A percentile compares a stretch with the other conserved stretches of the same genome.
phyloP scores from a whole-genome alignment of 495 filamentous ascomycete genomes.

The Hapsidospora chrysogenum region DNA sequence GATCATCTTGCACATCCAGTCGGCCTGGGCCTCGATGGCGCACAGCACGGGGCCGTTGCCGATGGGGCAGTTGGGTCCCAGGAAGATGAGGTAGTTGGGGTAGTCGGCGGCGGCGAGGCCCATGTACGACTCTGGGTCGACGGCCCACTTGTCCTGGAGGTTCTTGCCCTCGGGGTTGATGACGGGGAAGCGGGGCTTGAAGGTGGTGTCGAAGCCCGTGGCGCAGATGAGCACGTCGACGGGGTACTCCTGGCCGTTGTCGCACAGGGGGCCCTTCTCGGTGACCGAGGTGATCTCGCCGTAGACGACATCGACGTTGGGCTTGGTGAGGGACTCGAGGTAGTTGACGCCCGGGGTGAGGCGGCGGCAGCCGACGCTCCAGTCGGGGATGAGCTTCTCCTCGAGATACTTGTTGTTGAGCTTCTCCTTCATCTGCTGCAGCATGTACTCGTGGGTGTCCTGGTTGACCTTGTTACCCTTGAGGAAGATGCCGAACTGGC shows the following conservation, averaged over 20 bases:
- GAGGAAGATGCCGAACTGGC: conserved; percentile 27
- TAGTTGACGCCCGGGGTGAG: conserved; percentile 56
- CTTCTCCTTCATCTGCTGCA: conserved; percentile 22
- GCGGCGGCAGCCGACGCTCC: conserved; percentile 46
- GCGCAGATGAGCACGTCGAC: conserved; percentile 54
- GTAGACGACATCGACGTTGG: conserved; percentile 44
- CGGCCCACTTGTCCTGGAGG: conserved; percentile 23
- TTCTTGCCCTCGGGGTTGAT: conserved; percentile 30
- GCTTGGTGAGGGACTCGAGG: conserved; percentile 40
- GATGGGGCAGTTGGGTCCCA: conserved; percentile 31
- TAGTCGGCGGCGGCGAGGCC: conserved; percentile 24
- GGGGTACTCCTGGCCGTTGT: conserved; percentile 34
- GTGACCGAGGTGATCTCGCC: conserved; percentile 38
- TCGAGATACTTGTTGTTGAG: conserved; percentile 18
- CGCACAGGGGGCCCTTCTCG: conserved; percentile 39
- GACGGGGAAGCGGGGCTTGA: conserved; percentile 44
- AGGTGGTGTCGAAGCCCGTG: conserved; percentile 49
- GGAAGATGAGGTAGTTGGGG: conserved; percentile 31
- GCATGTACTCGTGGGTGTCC: conserved; percentile 12
- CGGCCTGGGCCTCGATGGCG: conserved; percentile 25
- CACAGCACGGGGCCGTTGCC: conserved; percentile 33
- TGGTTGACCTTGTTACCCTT: conserved; percentile 18
- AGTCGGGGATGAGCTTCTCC: conserved; percentile 41
- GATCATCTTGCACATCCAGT: conserved; percentile 26
- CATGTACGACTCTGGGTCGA: conserved; percentile 25